A percentile compares a stretch with the other conserved stretches of the same genome.
Evolutionary conservation across 2,329 filamentous ascomycete species (phyloP).

Genomic region (Sporothrix inflata): DNA sequence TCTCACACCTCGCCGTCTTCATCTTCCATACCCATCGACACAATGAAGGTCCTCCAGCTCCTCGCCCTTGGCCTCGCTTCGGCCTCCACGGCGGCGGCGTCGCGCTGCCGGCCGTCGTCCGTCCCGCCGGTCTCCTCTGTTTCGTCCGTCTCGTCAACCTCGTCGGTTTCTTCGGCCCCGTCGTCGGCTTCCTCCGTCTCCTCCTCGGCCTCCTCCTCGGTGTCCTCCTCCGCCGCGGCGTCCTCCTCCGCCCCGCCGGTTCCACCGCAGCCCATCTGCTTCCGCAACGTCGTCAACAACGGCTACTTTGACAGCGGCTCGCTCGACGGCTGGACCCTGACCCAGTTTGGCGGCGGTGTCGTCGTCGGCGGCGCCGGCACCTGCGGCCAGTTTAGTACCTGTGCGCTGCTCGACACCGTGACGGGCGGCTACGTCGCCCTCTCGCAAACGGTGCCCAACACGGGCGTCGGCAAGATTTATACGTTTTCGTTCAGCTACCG

Average conservation of each 20-base stretch:
- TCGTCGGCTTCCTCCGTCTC: too few relatives aligned
- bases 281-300: background rate
- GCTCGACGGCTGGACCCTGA: background rate
- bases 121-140: background rate
- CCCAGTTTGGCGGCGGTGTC: background rate
- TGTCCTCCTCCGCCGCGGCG: background rate
- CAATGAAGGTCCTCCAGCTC: background rate
- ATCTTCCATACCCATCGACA: background rate
- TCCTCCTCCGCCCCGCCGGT: background rate
- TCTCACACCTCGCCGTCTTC: background rate
- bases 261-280: background rate
- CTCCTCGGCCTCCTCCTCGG: too few relatives aligned
- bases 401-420: background rate
- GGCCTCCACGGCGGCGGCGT: background rate
- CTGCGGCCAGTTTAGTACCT: background rate
- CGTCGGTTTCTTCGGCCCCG: too few relatives aligned
- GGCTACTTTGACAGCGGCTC: background rate
- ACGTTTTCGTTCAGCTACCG: background rate
- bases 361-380: background rate
- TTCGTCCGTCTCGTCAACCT: too few relatives aligned
- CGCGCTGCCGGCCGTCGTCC: background rate
- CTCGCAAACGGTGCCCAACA: background rate
- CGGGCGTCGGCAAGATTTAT: background rate
- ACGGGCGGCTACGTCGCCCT: background rate
- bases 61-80: constrained; percentile 4